Evolutionary conservation across 805 yeast genomes (phyloP), one percentile per base, ranked within the genome.

Genomic region (Cyberlindnera galapagoensis): DNA sequence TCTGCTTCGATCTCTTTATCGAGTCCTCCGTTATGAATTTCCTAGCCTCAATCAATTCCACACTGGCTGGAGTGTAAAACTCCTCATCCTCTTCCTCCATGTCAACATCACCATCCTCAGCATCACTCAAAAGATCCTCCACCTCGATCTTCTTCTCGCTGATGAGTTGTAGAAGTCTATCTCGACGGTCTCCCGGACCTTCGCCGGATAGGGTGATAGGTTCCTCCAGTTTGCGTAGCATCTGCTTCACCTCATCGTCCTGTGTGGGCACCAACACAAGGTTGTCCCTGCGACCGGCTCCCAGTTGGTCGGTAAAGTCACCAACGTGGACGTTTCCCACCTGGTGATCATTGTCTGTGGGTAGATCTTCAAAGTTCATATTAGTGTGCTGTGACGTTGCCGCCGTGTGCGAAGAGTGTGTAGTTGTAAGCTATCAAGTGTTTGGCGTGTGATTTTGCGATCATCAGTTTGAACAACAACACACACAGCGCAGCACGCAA

Each of bases 61-160:
- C 60, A 0, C 70, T 56, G 0, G 94, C 95, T 0, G 94, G 94
- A 0, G 95, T 86, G 48, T 76, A 86, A 49, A 81, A 87, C 38
- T 86, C 95, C 31, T 80, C 94, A 10, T 83, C 80, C 10, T 33
- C 46, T 8, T 35, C 54, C 5, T 35, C 37, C 33, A 26, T 33
- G 3, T 31, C 41, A 13, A 44, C 40, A 9, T 43, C 54, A 6
- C 42, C 42, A 9, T 42, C 52, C 16, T 17, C 33, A 9, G 30
- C 43, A 2, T 31, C 46, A 9, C 16, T 31, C 3, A 29, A 17
- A 15, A 40, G 13, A 5, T 11, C 23, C 7, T 33, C 24, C 37
- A 56, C 34, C 9, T 55, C 42, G 3, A 46, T 43, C 30, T 53
- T 51, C 32, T 56, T 47, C 26, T 60, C 65, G 4, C 43, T 34